Conservation (phyloP, 768 basidiomycete species). For the Leccinum rimulosum region DNA sequence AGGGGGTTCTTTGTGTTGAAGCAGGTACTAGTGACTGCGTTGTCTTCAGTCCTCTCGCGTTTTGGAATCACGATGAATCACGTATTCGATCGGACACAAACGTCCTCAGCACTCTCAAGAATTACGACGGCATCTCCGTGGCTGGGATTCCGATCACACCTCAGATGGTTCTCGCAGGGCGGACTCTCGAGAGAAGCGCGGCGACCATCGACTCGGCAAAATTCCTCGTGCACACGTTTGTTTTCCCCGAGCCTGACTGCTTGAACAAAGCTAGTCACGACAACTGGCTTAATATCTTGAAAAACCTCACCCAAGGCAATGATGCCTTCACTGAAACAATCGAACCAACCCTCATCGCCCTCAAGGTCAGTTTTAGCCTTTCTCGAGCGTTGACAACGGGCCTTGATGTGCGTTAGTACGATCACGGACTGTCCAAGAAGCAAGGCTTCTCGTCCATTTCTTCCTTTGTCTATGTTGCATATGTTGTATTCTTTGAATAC, state of each 20-base stretch:
- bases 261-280: slow-evolving; percentile 58
- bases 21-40: slow-evolving; percentile 56
- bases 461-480: slow-evolving; percentile 71
- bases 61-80: slow-evolving; percentile 67
- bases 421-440: slow-evolving; percentile 44
- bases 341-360: slow-evolving; percentile 43
- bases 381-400: neutral
- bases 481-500: slow-evolving; percentile 70
- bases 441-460: slow-evolving; percentile 61
- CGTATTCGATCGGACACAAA: slow-evolving; percentile 51
- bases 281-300: slow-evolving; percentile 59
- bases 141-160: slow-evolving; percentile 65
- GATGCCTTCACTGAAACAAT: slow-evolving; percentile 40
- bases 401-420: slow-evolving; percentile 42
- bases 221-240: slow-evolving; percentile 77
- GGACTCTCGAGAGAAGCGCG: slow-evolving; percentile 49
- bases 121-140: slow-evolving; percentile 50
- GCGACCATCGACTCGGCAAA: slow-evolving; percentile 61
- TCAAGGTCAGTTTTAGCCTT: slow-evolving; percentile 37
- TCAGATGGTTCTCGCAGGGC: slow-evolving; percentile 75
- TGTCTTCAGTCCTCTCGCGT: slow-evolving; percentile 68
- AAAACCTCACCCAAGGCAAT: slow-evolving; percentile 37
- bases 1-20: slow-evolving; percentile 52
- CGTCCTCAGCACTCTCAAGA: slow-evolving; percentile 58
- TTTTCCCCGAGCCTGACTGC: slow-evolving; percentile 77